phyloP scores from a whole-genome alignment of 1,139 yeast species.

The Pneumocystis carinii region DNA sequence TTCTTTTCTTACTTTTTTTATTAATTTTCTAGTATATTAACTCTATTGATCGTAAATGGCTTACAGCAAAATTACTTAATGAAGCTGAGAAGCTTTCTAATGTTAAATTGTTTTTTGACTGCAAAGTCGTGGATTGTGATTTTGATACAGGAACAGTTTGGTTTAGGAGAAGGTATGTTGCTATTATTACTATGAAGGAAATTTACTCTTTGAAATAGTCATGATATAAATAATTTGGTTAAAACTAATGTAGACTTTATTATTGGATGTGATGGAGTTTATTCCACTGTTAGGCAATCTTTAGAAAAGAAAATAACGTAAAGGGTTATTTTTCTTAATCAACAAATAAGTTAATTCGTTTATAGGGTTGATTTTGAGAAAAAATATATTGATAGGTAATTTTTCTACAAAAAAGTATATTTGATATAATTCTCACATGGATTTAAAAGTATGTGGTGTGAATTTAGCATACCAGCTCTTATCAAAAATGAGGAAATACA shows the following conservation, averaged over 20 bases:
- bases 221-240: slow-evolving; percentile 13
- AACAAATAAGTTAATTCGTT: background rate
- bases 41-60: slow-evolving; percentile 61
- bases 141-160: slow-evolving; percentile 15
- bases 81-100: slow-evolving; percentile 37
- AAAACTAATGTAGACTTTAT: slow-evolving; percentile 36
- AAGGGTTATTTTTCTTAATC: background rate
- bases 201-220: background rate
- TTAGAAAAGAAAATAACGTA: slow-evolving; percentile 38
- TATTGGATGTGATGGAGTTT: slow-evolving; percentile 80
- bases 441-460: background rate
- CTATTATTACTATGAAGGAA: background rate
- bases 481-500: slow-evolving; percentile 26
- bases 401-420: slow-evolving; percentile 38
- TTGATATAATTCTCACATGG: background rate
- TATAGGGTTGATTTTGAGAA: slow-evolving; percentile 57
- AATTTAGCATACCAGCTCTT: slow-evolving; percentile 2
- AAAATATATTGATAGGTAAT: slow-evolving; percentile 71
- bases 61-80: slow-evolving; percentile 50
- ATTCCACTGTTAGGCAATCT: slow-evolving; percentile 56
- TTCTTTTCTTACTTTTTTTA: background rate
- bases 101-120: slow-evolving; percentile 40
- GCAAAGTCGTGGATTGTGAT: slow-evolving; percentile 36
- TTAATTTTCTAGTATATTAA: slow-evolving; percentile 36
- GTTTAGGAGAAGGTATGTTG: slow-evolving; percentile 10